Evolutionary conservation across 257 asterid species (phyloP).

Genomic region (Parsonsia alboflavescens): DNA sequence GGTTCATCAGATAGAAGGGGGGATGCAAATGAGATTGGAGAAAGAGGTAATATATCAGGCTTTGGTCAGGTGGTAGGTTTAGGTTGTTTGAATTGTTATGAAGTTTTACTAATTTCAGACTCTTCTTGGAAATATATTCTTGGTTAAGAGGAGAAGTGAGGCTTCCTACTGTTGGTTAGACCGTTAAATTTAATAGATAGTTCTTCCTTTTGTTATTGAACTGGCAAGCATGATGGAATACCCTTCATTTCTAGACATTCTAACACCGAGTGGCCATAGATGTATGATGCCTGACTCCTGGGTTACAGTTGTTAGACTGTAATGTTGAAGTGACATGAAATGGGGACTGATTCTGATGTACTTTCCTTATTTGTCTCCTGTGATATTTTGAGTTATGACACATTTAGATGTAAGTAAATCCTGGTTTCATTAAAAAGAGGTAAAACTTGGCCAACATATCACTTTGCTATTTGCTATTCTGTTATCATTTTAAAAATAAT

Average conservation of each 20-base stretch:
- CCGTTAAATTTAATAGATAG: no score
- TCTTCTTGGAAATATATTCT: background rate
- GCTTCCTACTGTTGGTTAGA: background rate
- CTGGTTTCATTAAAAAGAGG: background rate
- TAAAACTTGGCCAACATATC: background rate
- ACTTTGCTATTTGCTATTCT: background rate
- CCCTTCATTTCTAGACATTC: background rate
- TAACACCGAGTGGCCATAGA: background rate
- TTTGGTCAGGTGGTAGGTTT: background rate
- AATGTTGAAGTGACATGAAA: background rate
- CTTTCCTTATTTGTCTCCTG: background rate
- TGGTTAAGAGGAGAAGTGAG: background rate
- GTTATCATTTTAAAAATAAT: no score
- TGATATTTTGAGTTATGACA: background rate
- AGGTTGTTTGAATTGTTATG: background rate
- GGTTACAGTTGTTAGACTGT: background rate
- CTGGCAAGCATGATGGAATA: background rate
- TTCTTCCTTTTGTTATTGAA: background rate
- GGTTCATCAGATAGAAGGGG: background rate
- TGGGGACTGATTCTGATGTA: background rate
- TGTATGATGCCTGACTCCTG: background rate
- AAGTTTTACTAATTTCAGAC: background rate
- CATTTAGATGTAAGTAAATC: background rate
- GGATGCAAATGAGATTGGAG: background rate
- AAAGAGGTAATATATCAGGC: background rate